Conservation (phyloP, 2,329 filamentous ascomycete species). For the Chrysosporium keratinophilum region DNA sequence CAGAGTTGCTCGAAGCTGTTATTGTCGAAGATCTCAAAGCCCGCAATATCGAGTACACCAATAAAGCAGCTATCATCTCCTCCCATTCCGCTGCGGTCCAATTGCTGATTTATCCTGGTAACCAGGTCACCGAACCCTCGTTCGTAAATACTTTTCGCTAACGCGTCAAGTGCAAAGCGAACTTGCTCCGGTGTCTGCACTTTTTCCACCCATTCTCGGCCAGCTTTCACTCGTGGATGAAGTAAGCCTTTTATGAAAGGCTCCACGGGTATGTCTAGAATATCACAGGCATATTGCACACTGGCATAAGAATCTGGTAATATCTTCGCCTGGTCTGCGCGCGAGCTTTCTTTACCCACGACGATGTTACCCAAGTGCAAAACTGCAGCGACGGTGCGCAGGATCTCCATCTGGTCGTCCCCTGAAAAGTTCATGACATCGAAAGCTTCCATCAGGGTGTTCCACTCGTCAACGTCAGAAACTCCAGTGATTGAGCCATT, state of each 20-base stretch:
- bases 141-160: slow-evolving; percentile 96
- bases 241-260: slow-evolving; percentile 79
- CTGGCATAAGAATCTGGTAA: slow-evolving; percentile 63
- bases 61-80: slow-evolving; percentile 91
- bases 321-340: slow-evolving; percentile 80
- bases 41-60: slow-evolving; percentile 94
- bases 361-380: slow-evolving; percentile 87
- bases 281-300: slow-evolving; percentile 65
- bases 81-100: slow-evolving; percentile 74
- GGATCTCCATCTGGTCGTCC: slow-evolving; percentile 69
- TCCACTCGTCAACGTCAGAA: slow-evolving; percentile 86
- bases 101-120: slow-evolving; percentile 76
- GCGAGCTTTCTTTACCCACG: slow-evolving; percentile 80
- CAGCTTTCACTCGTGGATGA: slow-evolving; percentile 89
- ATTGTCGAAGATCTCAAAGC: slow-evolving; percentile 95
- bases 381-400: slow-evolving; percentile 81
- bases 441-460: slow-evolving; percentile 80
- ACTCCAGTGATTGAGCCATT: slow-evolving; percentile 87
- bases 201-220: slow-evolving; percentile 96
- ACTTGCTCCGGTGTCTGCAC: slow-evolving; percentile 97
- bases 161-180: slow-evolving; percentile 73
- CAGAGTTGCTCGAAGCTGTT: slow-evolving; percentile 99
- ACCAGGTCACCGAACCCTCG: slow-evolving; percentile 91
- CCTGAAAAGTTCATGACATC: slow-evolving; percentile 86
- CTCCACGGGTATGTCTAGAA: slow-evolving; percentile 75